Percentiles rank a stretch among this genome's conserved stretches.
Evolutionary conservation across 805 yeast species (phyloP).

Genomic region (Metahyphopichia silvanorum): DNA sequence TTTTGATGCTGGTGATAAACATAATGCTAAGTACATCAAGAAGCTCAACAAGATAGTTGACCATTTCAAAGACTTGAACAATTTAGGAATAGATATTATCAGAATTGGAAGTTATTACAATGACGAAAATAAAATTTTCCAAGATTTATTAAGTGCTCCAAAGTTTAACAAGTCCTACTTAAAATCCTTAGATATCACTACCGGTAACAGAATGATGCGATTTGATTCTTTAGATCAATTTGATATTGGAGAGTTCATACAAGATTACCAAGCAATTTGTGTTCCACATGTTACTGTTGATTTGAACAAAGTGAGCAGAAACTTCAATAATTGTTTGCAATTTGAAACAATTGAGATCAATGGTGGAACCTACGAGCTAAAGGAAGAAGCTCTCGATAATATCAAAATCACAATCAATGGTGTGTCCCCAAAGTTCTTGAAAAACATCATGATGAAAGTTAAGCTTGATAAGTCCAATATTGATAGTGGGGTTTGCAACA

Average conservation of each 20-base stretch:
- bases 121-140: slow-evolving; percentile 11
- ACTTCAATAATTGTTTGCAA: slow-evolving; percentile 9
- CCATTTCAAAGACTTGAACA: slow-evolving; percentile 5
- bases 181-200: slow-evolving; percentile 8
- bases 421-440: slow-evolving; percentile 10
- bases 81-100: slow-evolving; percentile 19
- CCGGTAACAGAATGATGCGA: slow-evolving; percentile 16
- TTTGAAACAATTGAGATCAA: slow-evolving; percentile 19
- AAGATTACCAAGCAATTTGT: slow-evolving; percentile 15
- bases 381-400: slow-evolving; percentile 2
- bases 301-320: slow-evolving; percentile 8
- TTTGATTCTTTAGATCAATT: no score
- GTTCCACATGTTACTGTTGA: slow-evolving; percentile 19
- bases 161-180: slow-evolving; percentile 1
- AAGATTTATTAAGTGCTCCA: slow-evolving; percentile 9
- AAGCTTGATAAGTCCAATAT: slow-evolving; percentile 4
- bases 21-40: no score
- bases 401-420: slow-evolving; percentile 11
- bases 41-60: slow-evolving; percentile 3
- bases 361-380: slow-evolving; percentile 15
- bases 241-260: no score
- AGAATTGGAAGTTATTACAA: slow-evolving; percentile 19
- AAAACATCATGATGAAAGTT: slow-evolving; percentile 12
- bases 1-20: neutral
- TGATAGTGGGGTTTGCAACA: neutral